Conservation (phyloP, 257 asterid genomes). For the Orobanche coerulescens region DNA sequence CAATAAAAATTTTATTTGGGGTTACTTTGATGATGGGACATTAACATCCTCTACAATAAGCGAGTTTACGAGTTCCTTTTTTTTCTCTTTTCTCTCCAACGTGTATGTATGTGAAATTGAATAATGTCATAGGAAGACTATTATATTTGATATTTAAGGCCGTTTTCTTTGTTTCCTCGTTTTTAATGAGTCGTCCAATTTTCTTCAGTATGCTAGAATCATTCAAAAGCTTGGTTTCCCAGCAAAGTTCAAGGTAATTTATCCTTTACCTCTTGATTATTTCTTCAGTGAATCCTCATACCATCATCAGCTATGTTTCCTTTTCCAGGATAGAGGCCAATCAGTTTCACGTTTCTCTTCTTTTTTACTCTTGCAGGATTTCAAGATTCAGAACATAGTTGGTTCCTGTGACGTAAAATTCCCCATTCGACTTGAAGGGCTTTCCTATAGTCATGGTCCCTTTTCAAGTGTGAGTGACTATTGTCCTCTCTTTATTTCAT, state of each 20-base stretch:
- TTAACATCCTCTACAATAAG: background rate
- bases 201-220: conserved; percentile 28
- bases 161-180: background rate
- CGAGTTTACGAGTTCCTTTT: background rate
- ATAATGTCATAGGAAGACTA: background rate
- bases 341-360: background rate
- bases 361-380: conserved; percentile 21
- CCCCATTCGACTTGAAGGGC: conserved; percentile 38
- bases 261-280: background rate
- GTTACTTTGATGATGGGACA: background rate
- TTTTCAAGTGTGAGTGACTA: conserved; percentile 27
- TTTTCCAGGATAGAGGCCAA: background rate
- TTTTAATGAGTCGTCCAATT: background rate
- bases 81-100: background rate
- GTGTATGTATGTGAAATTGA: background rate
- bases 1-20: background rate
- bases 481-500: background rate
- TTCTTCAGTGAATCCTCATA: background rate
- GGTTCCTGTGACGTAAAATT: conserved; percentile 39
- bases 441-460: conserved; percentile 24
- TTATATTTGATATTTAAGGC: background rate
- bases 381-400: conserved; percentile 40
- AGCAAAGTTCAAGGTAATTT: conserved; percentile 28
- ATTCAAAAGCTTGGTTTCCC: conserved; percentile 38
- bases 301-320: background rate